These are phyloP conservation scores for Nakazawaea ishiwadae DNA, from an alignment of 805 yeast genomes.

Conservation along the genomic window DNA sequence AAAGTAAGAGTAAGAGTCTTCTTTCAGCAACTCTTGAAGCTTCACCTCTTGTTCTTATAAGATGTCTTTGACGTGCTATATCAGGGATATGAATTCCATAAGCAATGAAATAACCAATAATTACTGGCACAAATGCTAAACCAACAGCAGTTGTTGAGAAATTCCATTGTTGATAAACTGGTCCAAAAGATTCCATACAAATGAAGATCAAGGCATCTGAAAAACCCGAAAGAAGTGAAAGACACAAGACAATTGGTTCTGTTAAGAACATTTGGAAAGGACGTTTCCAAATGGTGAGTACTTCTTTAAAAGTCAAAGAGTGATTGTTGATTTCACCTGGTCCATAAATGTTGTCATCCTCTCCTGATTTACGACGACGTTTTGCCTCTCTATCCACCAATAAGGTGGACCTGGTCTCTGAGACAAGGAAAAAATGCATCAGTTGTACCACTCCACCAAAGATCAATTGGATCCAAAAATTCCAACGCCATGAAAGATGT, in stretches of 20 bases:
- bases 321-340: slow-evolving; percentile 26
- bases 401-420: slow-evolving; percentile 30
- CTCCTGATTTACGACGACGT: slow-evolving; percentile 30
- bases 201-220: slow-evolving; percentile 36
- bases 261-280: slow-evolving; percentile 34
- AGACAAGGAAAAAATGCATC: slow-evolving; percentile 29
- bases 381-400: slow-evolving; percentile 33
- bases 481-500: slow-evolving; percentile 20
- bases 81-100: slow-evolving; percentile 30
- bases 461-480: slow-evolving; percentile 25
- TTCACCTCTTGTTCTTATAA: slow-evolving; percentile 14
- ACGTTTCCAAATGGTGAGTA: slow-evolving; percentile 29
- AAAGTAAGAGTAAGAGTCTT: slow-evolving; percentile 28
- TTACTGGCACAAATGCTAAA: slow-evolving; percentile 28
- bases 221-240: slow-evolving; percentile 34
- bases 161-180: slow-evolving; percentile 31
- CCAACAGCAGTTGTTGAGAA: slow-evolving; percentile 27
- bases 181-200: slow-evolving; percentile 31
- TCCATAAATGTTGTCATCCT: slow-evolving; percentile 28
- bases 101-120: slow-evolving; percentile 32
- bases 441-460: slow-evolving; percentile 31
- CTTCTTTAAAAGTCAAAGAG: slow-evolving; percentile 21
- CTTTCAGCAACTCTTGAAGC: slow-evolving; percentile 22
- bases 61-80: slow-evolving; percentile 25
- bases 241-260: slow-evolving; percentile 35